Evolutionary conservation across 108 stramenopile genomes (phyloP).

Genomic region (Skeletonema marinoi): DNA sequence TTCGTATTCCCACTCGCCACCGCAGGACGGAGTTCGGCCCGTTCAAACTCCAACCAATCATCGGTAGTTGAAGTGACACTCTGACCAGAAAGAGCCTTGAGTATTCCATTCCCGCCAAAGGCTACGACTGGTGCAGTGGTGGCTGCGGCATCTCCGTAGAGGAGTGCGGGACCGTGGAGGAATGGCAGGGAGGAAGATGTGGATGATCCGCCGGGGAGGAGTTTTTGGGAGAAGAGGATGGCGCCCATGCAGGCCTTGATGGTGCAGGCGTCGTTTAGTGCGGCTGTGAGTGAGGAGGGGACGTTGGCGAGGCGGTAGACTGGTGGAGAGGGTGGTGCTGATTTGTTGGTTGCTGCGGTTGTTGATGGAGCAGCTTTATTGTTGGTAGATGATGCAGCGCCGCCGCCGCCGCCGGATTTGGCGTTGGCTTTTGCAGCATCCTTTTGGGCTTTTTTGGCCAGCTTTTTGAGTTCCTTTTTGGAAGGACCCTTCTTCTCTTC

Average conservation of each 20-base stretch:
- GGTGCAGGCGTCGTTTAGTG: slow-evolving; percentile 38
- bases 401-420: slow-evolving; percentile 24
- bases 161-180: slow-evolving; percentile 49
- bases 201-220: slow-evolving; percentile 46
- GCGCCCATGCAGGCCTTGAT: slow-evolving; percentile 77
- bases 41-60: slow-evolving; percentile 86
- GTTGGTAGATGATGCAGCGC: slow-evolving; percentile 9
- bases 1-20: slow-evolving; percentile 8
- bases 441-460: slow-evolving; percentile 85
- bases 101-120: slow-evolving; percentile 84
- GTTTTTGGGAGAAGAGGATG: slow-evolving; percentile 48
- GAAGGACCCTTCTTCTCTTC: slow-evolving; percentile 45
- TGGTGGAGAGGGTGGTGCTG: slow-evolving; percentile 3
- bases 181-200: slow-evolving; percentile 16
- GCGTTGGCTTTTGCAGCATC: slow-evolving; percentile 65
- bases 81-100: slow-evolving; percentile 59
- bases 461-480: slow-evolving; percentile 84
- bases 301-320: slow-evolving; percentile 44
- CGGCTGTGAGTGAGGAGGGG: slow-evolving; percentile 4
- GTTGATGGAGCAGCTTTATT: slow-evolving; percentile 1
- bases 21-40: slow-evolving; percentile 55
- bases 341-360: slow-evolving; percentile 1
- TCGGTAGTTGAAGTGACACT: slow-evolving; percentile 42
- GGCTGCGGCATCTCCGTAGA: slow-evolving; percentile 42
- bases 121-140: slow-evolving; percentile 35